Evolutionary conservation across 805 yeast genomes (phyloP).

Genomic region (Priceomyces medius): DNA sequence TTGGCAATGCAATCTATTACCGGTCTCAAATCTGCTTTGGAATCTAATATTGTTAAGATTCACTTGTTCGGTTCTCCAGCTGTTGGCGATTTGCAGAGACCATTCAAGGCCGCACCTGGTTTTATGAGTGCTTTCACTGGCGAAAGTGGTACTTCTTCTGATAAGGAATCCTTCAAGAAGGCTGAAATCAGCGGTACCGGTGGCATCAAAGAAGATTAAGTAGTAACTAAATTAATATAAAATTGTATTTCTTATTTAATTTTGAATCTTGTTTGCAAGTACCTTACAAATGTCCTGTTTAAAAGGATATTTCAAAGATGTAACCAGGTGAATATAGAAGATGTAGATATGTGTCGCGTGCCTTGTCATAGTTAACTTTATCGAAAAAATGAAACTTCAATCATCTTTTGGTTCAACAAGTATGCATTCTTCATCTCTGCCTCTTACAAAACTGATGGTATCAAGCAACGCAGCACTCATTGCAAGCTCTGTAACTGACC

Average conservation of each 20-base stretch:
- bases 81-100: slow-evolving; percentile 90
- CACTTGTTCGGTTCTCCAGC: slow-evolving; percentile 84
- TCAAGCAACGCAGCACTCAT: slow-evolving; percentile 55
- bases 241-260: background rate
- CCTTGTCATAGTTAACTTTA: no score
- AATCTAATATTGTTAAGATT: slow-evolving; percentile 86
- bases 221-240: slow-evolving; percentile 9
- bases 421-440: slow-evolving; percentile 44
- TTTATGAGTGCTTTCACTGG: slow-evolving; percentile 64
- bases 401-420: slow-evolving; percentile 24
- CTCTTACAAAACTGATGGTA: slow-evolving; percentile 46
- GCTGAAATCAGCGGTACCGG: slow-evolving; percentile 86
- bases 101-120: slow-evolving; percentile 78
- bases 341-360: no score
- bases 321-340: no score
- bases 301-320: no score
- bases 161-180: slow-evolving; percentile 79
- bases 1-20: slow-evolving; percentile 91
- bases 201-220: slow-evolving; percentile 83
- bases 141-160: slow-evolving; percentile 63
- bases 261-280: background rate
- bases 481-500: slow-evolving; percentile 49
- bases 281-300: no score
- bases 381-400: no score
- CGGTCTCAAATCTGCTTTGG: slow-evolving; percentile 86